phyloP scores from a whole-genome alignment of 2,329 filamentous ascomycete genomes.

The Thelonectria blattea region DNA sequence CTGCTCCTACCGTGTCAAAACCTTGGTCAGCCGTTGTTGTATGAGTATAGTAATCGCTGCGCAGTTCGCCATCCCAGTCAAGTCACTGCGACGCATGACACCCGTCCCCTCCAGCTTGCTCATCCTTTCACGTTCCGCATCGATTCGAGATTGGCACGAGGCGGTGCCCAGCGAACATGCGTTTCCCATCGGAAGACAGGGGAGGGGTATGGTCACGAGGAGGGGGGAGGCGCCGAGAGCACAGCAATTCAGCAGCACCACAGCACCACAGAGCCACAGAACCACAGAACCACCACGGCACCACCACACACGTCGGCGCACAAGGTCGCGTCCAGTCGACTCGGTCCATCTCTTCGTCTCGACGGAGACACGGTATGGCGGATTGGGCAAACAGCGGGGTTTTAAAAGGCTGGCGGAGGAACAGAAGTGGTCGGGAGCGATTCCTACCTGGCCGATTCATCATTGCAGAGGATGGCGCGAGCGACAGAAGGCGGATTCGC shows the following conservation, averaged over 20 bases:
- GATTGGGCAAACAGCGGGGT: conserved; percentile 35
- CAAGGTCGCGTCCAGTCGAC: conserved; percentile 16
- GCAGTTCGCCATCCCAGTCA: conserved; percentile 17
- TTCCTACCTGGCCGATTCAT: conserved; percentile 68
- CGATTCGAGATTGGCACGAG: conserved; percentile 20
- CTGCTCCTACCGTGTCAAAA: conserved; percentile 53
- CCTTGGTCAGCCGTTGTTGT: conserved; percentile 38
- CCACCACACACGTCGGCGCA: conserved; percentile 20
- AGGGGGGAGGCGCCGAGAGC: conserved; percentile 19
- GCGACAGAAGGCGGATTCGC: conserved; percentile 19
- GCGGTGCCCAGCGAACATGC: conserved; percentile 23
- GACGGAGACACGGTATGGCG: conserved; percentile 28
- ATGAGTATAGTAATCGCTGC: conserved; percentile 23
- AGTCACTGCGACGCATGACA: conserved; percentile 11
- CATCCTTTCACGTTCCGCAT: conserved; percentile 25
- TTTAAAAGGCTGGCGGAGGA: conserved; percentile 35
- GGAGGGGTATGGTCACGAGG: conserved; percentile 23
- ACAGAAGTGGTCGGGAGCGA: conserved; percentile 38
- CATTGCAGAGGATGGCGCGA: conserved; percentile 43
- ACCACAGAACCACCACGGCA: too few relatives aligned
- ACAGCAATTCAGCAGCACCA: conserved; percentile 7
- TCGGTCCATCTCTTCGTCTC: conserved; percentile 14
- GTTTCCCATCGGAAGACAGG: conserved; percentile 19
- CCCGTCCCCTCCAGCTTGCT: conserved; percentile 5
- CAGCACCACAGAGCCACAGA: too few relatives aligned